Percentiles rank a stretch among this genome's conserved stretches.
phyloP scores from a whole-genome alignment of 2,329 filamentous ascomycete genomes.

The Phialemoniopsis sp. region DNA sequence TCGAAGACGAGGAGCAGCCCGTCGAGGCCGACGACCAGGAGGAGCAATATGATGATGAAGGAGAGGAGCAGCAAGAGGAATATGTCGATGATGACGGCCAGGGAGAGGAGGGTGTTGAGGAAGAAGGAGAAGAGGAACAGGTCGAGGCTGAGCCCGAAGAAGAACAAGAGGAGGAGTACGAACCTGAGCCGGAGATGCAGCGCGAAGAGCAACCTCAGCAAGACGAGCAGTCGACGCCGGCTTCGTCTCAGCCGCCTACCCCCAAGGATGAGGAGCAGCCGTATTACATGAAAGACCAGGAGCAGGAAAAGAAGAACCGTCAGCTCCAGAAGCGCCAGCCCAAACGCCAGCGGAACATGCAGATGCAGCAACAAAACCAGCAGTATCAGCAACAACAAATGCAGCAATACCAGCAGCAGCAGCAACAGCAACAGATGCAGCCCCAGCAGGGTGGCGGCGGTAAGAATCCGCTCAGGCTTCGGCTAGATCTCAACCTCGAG shows the following conservation, averaged over 20 bases:
- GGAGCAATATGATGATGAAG: conserved; percentile 11
- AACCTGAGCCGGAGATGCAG: conserved; percentile 34
- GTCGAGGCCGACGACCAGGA: conserved; percentile 6
- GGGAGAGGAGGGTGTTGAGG: conserved; percentile 9
- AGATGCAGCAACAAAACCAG: conserved; percentile 12
- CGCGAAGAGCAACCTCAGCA: conserved; percentile 59
- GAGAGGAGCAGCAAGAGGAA: conserved; percentile 11
- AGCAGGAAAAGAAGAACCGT: conserved; percentile 16
- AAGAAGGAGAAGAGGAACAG: conserved; percentile 12
- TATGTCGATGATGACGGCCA: conserved; percentile 14
- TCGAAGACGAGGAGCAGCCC: conserved; percentile 7
- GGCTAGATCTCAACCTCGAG: conserved; percentile 72
- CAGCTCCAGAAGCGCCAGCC: conserved; percentile 12
- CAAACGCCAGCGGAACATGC: conserved; percentile 9
- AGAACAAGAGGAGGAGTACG: conserved; percentile 9
- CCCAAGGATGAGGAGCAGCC: conserved; percentile 25
- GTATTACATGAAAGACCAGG: conserved; percentile 20
- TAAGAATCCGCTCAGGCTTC: conserved; percentile 63
- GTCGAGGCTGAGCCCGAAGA: conserved; percentile 8
- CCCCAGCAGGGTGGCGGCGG: conserved; percentile 26
- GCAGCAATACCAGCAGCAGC: conserved; percentile 21
- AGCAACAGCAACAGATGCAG: conserved; percentile 19
- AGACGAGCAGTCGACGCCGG: conserved; percentile 14
- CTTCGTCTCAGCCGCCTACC: conserved; percentile 21
- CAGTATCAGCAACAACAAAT: conserved; percentile 13